Conservation (phyloP, 768 basidiomycete genomes). For the Russula virescens region DNA sequence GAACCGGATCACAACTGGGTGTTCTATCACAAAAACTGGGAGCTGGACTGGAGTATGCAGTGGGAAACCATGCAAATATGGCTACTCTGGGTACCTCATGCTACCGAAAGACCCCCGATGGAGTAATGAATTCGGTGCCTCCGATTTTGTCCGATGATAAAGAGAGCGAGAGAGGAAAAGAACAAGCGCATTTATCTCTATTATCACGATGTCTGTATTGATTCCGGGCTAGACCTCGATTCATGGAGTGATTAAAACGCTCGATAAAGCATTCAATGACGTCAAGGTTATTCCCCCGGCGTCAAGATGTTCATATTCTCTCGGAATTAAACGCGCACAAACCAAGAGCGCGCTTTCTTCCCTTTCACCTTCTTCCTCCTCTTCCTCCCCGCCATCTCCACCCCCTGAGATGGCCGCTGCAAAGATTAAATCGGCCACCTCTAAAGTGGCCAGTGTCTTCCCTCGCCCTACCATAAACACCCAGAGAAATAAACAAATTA, state of each 20-base stretch:
- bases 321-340: no score
- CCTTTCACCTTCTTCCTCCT: neutral
- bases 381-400: neutral
- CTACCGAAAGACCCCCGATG: no score
- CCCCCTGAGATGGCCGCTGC: slow-evolving; percentile 8
- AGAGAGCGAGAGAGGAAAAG: no score
- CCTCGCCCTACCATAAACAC: slow-evolving; percentile 19
- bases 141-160: neutral
- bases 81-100: no score
- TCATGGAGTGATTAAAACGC: neutral
- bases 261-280: neutral
- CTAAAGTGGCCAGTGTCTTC: neutral
- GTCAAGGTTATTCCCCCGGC: neutral
- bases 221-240: neutral
- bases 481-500: slow-evolving; percentile 1
- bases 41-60: no score
- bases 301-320: neutral
- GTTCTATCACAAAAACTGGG: no score
- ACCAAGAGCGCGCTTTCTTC: neutral
- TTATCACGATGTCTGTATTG: no score
- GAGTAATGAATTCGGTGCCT: no score
- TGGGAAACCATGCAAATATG: no score
- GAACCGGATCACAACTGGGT: no score
- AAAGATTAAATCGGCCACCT: slow-evolving; percentile 14
- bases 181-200: no score